Evolutionary conservation across 164 flowering plant genomes (phyloP), one percentile per base, ranked within the genome.

Genomic region (Chimonanthus salicifolius): DNA sequence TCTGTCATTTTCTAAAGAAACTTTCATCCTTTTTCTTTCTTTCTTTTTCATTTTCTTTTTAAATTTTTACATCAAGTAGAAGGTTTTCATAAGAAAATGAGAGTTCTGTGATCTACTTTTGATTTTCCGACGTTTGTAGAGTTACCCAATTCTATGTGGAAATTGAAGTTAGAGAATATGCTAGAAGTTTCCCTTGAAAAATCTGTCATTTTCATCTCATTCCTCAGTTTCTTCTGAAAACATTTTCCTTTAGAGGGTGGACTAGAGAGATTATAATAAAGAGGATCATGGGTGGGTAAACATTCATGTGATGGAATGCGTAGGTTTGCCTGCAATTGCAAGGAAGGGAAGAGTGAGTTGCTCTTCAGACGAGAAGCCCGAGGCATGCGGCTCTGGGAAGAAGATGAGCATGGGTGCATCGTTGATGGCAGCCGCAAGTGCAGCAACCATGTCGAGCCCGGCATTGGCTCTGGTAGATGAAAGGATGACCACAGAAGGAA

Each of bases 401-500:
- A 77, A 48, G 21, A 20, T 78, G 50, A 76, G 81, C 18, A 81
- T 84, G 84, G 77, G 83, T 2, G 88, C 83, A 46, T 82, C 86
- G 0, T 20, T 83, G 69, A 69, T 83, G 62, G 86, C 89, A 6
- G 89, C 86, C 0, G 88, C 88, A 15, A 72, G 77, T 2, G 84
- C 87, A 0, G 85, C 84, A 21, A 72, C 84, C 7, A 62, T 80
- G 74, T 81, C 88, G 4, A 80, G 85, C 78, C 90, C 90, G 0
- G 88, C 90, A 43, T 68, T 86, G 78, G 93, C 91, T 51, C 72
- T 94, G 81, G 99, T 94, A 73, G 99, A 94, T 64, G 97, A 94
- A 78, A 89, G 98, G 81, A 58, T 94, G 97, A 84, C 82, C 88
- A 94, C 98, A 2, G 98, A 94, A 78, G 98, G 98, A 71, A 92